Evolutionary conservation across 1,284 basidiomycete species (phyloP).

Genomic region (Dichomitus squalens): DNA sequence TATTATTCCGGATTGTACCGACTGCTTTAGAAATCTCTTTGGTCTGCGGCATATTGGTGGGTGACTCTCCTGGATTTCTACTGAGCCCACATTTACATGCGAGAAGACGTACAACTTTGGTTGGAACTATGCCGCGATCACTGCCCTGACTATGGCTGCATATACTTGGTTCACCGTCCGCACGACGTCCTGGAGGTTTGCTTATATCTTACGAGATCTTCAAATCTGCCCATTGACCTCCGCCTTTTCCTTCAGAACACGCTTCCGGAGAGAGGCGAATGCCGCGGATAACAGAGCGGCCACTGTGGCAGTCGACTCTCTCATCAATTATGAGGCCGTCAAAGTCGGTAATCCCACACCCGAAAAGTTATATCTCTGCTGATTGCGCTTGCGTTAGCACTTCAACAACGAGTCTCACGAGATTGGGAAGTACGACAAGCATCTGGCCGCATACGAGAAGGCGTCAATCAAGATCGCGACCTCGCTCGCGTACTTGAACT

Average conservation of each 20-base stretch:
- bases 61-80: slow-evolving; percentile 29
- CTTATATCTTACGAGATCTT: slow-evolving; percentile 19
- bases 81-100: not conserved
- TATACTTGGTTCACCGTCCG: slow-evolving; percentile 98
- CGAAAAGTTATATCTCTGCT: not conserved
- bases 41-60: slow-evolving; percentile 94
- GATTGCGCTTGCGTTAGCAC: slow-evolving; percentile 51
- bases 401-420: slow-evolving; percentile 98
- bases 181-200: slow-evolving; percentile 92
- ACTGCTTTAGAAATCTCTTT: slow-evolving; percentile 96
- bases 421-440: slow-evolving; percentile 89
- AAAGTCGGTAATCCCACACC: slow-evolving; percentile 58
- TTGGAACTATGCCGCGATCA: slow-evolving; percentile 94
- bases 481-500: slow-evolving; percentile 91
- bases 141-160: slow-evolving; percentile 81
- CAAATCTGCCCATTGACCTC: not conserved
- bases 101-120: slow-evolving; percentile 93
- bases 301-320: slow-evolving; percentile 89
- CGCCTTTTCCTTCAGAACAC: slow-evolving; percentile 59
- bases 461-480: slow-evolving; percentile 95
- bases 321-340: slow-evolving; percentile 98
- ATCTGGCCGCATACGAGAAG: slow-evolving; percentile 87
- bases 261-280: slow-evolving; percentile 94
- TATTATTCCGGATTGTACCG: slow-evolving; percentile 94
- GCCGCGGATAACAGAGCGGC: slow-evolving; percentile 97